These are phyloP conservation scores for Didymella pomorum DNA, from an alignment of 2,329 filamentous ascomycete genomes.

Conservation along the genomic window DNA sequence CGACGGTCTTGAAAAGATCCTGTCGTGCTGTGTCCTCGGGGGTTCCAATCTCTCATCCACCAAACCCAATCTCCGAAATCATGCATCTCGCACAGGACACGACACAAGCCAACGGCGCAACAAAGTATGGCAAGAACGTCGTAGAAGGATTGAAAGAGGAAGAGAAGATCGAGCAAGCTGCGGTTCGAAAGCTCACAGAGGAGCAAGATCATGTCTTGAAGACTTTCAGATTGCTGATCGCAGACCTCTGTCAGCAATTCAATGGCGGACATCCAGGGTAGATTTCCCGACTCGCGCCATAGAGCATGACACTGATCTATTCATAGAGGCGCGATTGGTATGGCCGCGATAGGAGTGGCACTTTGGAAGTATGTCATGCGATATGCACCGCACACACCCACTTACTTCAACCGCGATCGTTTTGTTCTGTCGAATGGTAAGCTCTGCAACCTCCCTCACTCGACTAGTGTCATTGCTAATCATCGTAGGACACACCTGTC, in stretches of 20 bases:
- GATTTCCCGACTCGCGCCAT: conserved; percentile 21
- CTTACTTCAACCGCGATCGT: conserved; percentile 68
- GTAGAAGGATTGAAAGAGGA: conserved; percentile 34
- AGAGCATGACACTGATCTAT: conserved; percentile 8
- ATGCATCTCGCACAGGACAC: conserved; percentile 33
- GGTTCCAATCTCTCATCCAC: neutral
- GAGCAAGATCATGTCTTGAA: conserved; percentile 63
- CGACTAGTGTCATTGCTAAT: neutral
- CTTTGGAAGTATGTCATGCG: conserved; percentile 70
- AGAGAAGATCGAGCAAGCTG: conserved; percentile 31
- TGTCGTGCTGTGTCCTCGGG: neutral
- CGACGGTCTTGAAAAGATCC: conserved; percentile 10
- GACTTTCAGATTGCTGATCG: conserved; percentile 69
- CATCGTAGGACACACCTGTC: conserved; percentile 58
- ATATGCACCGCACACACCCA: conserved; percentile 63
- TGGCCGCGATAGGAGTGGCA: conserved; percentile 68
- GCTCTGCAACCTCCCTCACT: neutral
- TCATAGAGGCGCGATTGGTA: conserved; percentile 64
- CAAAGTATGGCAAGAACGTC: conserved; percentile 37
- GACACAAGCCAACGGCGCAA: conserved; percentile 24
- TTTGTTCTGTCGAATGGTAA: conserved; percentile 68
- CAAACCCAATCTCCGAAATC: neutral
- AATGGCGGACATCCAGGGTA: conserved; percentile 74
- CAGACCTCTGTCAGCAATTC: conserved; percentile 75
- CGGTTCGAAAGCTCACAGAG: conserved; percentile 31